These are phyloP conservation scores for Stagonosporopsis vannaccii DNA, from an alignment of 2,329 filamentous ascomycete species.

Conservation along the genomic window DNA sequence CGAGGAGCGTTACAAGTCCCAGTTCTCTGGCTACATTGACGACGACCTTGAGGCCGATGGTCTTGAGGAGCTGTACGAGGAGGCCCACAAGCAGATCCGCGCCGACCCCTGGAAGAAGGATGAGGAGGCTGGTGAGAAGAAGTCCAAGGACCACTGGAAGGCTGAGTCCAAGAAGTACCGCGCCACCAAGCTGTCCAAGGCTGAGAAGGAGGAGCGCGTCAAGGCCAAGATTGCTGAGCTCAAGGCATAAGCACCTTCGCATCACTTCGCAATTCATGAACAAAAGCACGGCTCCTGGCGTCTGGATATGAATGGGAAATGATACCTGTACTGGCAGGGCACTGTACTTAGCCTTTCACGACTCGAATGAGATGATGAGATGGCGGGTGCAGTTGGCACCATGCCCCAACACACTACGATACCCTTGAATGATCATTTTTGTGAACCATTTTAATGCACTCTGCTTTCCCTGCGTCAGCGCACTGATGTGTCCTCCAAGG, in stretches of 20 bases:
- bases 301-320: slow-evolving; percentile 44
- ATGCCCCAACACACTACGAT: slow-evolving; percentile 19
- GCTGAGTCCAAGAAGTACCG: slow-evolving; percentile 91
- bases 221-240: slow-evolving; percentile 91
- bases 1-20: slow-evolving; percentile 98
- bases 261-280: slow-evolving; percentile 37
- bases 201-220: slow-evolving; percentile 81
- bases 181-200: slow-evolving; percentile 78
- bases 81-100: slow-evolving; percentile 96
- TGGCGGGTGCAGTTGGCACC: slow-evolving; percentile 35
- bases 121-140: slow-evolving; percentile 78
- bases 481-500: not conserved
- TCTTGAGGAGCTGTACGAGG: slow-evolving; percentile 93
- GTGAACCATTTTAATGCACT: slow-evolving; percentile 5
- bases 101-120: slow-evolving; percentile 98
- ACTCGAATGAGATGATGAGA: slow-evolving; percentile 42
- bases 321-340: slow-evolving; percentile 37
- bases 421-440: slow-evolving; percentile 21
- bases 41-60: slow-evolving; percentile 96
- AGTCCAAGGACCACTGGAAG: slow-evolving; percentile 98
- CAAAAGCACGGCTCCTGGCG: slow-evolving; percentile 48
- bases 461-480: not conserved
- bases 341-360: slow-evolving; percentile 43
- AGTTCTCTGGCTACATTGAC: slow-evolving; percentile 98
- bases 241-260: slow-evolving; percentile 53